These are phyloP conservation scores for Fusarium azukiicola DNA, from an alignment of 2,329 filamentous ascomycete genomes.

Conservation along the genomic window DNA sequence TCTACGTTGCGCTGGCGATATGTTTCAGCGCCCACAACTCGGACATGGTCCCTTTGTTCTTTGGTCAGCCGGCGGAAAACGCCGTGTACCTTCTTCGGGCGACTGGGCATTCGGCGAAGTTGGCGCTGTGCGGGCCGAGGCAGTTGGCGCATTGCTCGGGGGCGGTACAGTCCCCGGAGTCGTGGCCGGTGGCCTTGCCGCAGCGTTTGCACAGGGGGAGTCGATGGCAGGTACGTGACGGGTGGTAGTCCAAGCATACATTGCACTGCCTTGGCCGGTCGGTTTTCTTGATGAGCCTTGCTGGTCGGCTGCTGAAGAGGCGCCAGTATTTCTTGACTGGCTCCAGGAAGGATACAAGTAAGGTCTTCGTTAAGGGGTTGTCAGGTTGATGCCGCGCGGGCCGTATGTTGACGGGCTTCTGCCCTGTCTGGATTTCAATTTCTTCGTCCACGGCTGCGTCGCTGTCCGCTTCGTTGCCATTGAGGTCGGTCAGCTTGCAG, in stretches of 20 bases:
- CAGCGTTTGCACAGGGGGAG: neutral
- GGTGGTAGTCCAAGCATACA: neutral
- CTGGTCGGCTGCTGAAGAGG: neutral
- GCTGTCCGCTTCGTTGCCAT: neutral
- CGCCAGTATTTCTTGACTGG: slow-evolving; percentile 36
- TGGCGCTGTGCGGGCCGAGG: neutral
- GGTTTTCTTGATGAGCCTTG: neutral
- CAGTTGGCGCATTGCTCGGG: neutral
- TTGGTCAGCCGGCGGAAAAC: too few species aligned
- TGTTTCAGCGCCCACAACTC: too few species aligned
- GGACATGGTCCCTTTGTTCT: too few species aligned
- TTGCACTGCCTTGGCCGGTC: neutral
- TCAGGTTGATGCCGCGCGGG: slow-evolving; percentile 9
- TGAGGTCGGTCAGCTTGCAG: neutral
- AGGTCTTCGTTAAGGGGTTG: slow-evolving; percentile 17
- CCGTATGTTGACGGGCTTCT: slow-evolving; percentile 13
- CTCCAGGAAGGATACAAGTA: slow-evolving; percentile 41
- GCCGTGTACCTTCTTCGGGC: too few species aligned
- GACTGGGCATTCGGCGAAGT: neutral
- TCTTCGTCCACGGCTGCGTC: neutral
- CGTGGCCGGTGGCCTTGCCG: neutral
- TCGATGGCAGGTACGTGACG: neutral
- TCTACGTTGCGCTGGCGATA: too few species aligned
- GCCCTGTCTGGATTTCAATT: slow-evolving; percentile 17
- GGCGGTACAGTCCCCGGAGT: neutral